Evolutionary conservation across 352 stramenopile species (phyloP).

Genomic region (Phytophthora cryptogea): DNA sequence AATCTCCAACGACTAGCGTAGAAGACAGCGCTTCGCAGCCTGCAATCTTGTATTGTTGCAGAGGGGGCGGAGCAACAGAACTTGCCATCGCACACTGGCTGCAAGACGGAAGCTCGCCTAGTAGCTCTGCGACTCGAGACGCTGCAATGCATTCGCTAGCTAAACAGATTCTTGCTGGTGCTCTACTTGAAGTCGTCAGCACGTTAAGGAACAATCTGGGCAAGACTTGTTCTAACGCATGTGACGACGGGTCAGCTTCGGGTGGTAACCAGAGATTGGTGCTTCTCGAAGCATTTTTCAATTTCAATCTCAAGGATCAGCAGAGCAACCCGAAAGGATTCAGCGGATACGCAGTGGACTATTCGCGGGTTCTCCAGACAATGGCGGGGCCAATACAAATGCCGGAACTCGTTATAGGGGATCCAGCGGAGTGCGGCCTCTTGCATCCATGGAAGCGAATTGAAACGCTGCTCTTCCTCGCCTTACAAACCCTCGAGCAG

Average conservation of each 20-base stretch:
- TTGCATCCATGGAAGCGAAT: constrained; percentile 61
- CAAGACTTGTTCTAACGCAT: constrained; percentile 4
- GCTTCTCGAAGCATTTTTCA: constrained; percentile 30
- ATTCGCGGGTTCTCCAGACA: constrained; percentile 35
- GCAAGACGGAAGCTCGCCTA: not conserved
- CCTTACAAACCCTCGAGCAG: constrained; percentile 60
- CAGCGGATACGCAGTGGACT: constrained; percentile 37
- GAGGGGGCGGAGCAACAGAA: constrained; percentile 55
- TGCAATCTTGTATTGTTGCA: constrained; percentile 33
- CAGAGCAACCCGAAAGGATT: constrained; percentile 12
- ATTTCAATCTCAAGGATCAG: constrained; percentile 9
- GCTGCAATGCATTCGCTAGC: constrained; percentile 13
- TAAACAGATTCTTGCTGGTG: constrained; percentile 27
- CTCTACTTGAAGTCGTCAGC: constrained; percentile 43
- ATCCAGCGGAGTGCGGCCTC: constrained; percentile 40
- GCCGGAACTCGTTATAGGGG: constrained; percentile 38
- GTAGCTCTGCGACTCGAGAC: not conserved
- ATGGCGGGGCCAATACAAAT: constrained; percentile 38
- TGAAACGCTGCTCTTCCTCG: constrained; percentile 49
- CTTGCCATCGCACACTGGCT: constrained; percentile 39
- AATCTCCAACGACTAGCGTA: constrained; percentile 5
- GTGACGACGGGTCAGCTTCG: not conserved
- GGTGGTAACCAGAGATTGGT: constrained; percentile 25
- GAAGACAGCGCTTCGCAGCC: not conserved
- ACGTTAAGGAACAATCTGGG: constrained; percentile 35